Evolutionary conservation across 768 basidiomycete genomes (phyloP).

Genomic region (Rubroboletus pulcherrimus): DNA sequence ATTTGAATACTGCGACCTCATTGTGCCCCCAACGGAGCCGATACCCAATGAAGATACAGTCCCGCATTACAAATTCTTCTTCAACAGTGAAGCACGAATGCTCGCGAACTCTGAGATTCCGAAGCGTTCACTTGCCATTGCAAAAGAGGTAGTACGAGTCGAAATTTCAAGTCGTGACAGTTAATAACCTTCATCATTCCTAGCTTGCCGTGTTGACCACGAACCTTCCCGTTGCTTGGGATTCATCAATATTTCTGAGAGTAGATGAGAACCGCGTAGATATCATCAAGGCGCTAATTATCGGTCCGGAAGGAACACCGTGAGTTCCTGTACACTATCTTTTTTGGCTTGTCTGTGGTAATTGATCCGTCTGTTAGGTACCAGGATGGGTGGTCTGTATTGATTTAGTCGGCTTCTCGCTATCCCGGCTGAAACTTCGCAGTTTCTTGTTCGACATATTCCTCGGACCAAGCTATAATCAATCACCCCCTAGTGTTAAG

Average conservation of each 20-base stretch:
- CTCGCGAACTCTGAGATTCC: slow-evolving; percentile 82
- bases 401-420: neutral
- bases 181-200: slow-evolving; percentile 13
- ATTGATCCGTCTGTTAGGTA: slow-evolving; percentile 46
- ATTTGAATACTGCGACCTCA: slow-evolving; percentile 92
- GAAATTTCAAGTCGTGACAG: neutral
- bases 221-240: slow-evolving; percentile 91
- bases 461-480: slow-evolving; percentile 85
- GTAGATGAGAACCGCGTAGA: slow-evolving; percentile 92
- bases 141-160: slow-evolving; percentile 72
- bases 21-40: slow-evolving; percentile 37
- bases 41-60: slow-evolving; percentile 45
- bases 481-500: slow-evolving; percentile 74
- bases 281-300: slow-evolving; percentile 87
- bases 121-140: slow-evolving; percentile 89
- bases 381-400: slow-evolving; percentile 81
- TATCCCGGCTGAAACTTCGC: slow-evolving; percentile 8
- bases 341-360: neutral
- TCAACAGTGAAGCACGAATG: slow-evolving; percentile 80
- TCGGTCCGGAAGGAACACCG: slow-evolving; percentile 93
- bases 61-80: slow-evolving; percentile 80
- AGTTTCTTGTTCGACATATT: slow-evolving; percentile 89
- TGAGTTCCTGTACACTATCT: slow-evolving; percentile 38
- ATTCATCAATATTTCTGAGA: slow-evolving; percentile 88
- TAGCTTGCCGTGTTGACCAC: slow-evolving; percentile 92